phyloP scores from a whole-genome alignment of 2,329 filamentous ascomycete species.

The Colletotrichum siamense region DNA sequence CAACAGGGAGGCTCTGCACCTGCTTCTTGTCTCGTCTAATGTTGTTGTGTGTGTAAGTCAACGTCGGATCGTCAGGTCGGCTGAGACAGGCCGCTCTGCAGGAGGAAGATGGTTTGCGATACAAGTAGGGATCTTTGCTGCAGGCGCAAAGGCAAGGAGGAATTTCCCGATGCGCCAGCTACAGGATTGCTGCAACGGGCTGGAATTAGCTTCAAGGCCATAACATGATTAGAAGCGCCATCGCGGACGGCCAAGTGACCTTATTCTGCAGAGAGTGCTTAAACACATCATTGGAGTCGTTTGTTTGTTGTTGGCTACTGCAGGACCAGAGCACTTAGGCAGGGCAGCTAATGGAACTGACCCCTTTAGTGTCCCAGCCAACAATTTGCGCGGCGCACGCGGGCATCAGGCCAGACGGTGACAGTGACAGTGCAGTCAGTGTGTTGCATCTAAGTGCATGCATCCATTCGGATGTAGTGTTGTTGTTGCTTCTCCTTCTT shows the following conservation, averaged over 20 bases:
- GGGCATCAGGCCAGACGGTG: neutral
- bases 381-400: slow-evolving; percentile 13
- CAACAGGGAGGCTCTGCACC: neutral
- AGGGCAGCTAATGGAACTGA: slow-evolving; percentile 1
- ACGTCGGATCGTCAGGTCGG: slow-evolving; percentile 2
- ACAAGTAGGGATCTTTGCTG: neutral
- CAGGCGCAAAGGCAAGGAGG: neutral
- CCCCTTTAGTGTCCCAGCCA: slow-evolving; percentile 17
- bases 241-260: neutral
- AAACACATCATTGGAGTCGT: neutral
- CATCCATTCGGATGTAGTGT: neutral
- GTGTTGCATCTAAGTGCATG: neutral
- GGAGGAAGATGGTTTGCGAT: neutral
- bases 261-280: neutral
- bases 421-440: neutral
- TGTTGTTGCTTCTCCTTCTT: neutral
- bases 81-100: neutral
- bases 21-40: neutral
- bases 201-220: neutral
- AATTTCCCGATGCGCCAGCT: neutral
- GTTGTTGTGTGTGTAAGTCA: neutral
- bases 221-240: neutral
- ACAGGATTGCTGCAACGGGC: neutral
- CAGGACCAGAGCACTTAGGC: neutral
- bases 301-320: neutral